phyloP scores from a whole-genome alignment of 2,329 filamentous ascomycete genomes.

The Neofusicoccum sp. region DNA sequence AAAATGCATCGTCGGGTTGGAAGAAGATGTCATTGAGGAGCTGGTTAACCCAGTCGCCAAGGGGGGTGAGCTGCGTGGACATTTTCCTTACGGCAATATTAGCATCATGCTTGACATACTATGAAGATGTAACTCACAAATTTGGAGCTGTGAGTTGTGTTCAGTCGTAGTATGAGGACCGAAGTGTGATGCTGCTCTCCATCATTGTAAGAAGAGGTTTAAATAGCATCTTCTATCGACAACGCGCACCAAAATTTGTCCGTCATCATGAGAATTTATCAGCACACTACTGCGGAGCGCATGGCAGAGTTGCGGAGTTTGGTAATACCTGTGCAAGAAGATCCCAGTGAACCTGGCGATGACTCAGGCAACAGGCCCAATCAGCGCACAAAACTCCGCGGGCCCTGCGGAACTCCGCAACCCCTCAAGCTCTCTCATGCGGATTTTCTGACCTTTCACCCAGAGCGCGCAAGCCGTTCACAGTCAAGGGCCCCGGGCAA shows the following conservation, averaged over 20 bases:
- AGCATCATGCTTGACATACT: too few relatives aligned
- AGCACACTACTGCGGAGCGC: not conserved
- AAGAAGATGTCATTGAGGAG: constrained; percentile 18
- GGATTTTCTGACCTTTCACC: not conserved
- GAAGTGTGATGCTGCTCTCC: too few relatives aligned
- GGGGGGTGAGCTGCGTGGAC: constrained; percentile 16
- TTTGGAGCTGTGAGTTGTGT: too few relatives aligned
- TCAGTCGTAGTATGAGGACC: too few relatives aligned
- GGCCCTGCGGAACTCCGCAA: not conserved
- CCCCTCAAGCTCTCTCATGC: not conserved
- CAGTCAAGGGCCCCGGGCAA: not conserved
- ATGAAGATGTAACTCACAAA: too few relatives aligned
- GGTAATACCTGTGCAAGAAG: too few relatives aligned
- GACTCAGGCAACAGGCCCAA: too few relatives aligned
- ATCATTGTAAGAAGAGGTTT: too few relatives aligned
- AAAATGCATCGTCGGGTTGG: not conserved
- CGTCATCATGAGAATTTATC: not conserved
- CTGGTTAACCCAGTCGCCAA: constrained; percentile 17
- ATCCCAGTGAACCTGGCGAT: too few relatives aligned
- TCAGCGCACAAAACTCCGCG: constrained; percentile 5
- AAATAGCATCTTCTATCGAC: not conserved
- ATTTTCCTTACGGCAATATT: not conserved
- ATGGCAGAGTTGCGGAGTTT: not conserved
- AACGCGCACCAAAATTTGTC: not conserved
- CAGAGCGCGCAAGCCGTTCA: too few relatives aligned